Conservation (phyloP, 441 rosid species). For the Pelargonium myrrhifolium region DNA sequence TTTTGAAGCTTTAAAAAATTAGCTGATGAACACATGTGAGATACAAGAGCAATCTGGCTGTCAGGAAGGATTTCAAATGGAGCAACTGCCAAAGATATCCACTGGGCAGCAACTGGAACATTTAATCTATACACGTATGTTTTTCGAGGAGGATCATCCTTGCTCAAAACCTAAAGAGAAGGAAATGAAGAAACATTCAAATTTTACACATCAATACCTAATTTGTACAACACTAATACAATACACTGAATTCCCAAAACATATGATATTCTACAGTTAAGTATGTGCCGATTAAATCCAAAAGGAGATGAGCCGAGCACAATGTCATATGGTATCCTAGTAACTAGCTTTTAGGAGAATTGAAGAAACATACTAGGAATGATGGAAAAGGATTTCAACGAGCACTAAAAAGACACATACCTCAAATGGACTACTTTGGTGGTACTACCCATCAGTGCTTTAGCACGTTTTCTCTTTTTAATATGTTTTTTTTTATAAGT, state of each 20-base stretch:
- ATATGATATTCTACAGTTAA: not conserved
- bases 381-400: not conserved
- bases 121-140: constrained; percentile 77
- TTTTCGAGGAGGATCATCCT: constrained; percentile 80
- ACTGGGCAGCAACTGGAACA: constrained; percentile 71
- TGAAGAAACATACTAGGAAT: not conserved
- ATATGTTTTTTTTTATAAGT: too few species aligned
- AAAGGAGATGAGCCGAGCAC: not conserved
- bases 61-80: constrained; percentile 84
- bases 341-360: not conserved
- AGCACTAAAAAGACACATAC: not conserved
- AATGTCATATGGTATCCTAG: not conserved
- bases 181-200: constrained; percentile 9
- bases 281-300: not conserved
- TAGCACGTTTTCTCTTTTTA: too few species aligned
- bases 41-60: constrained; percentile 48
- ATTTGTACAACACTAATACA: not conserved
- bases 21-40: constrained; percentile 72
- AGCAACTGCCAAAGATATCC: constrained; percentile 87
- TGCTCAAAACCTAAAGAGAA: constrained; percentile 63
- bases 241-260: not conserved
- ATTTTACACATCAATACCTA: constrained; percentile 1
- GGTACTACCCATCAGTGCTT: too few species aligned
- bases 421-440: too few species aligned
- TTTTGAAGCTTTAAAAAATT: constrained; percentile 55